Evolutionary conservation across 2,329 filamentous ascomycete genomes (phyloP).

Genomic region (Amylocarpus encephaloides): DNA sequence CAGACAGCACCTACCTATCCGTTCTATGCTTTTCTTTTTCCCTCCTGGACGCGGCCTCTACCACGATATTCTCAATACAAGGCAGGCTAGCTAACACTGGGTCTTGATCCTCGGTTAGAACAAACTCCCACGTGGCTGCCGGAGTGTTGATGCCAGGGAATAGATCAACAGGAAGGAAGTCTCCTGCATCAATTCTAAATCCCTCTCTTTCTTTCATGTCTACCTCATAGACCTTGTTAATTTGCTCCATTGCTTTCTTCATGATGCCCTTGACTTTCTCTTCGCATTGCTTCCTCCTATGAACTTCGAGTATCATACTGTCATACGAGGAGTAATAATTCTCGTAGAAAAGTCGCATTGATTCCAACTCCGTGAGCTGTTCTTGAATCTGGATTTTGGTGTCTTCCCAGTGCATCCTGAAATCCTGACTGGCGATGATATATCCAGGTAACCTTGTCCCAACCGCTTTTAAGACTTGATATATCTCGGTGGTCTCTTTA

Average conservation of each 20-base stretch:
- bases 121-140: constrained; percentile 27
- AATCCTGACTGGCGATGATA: constrained; percentile 57
- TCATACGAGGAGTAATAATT: constrained; percentile 81
- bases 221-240: constrained; percentile 66
- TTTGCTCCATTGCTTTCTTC: constrained; percentile 67
- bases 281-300: constrained; percentile 65
- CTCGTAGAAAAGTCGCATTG: constrained; percentile 76
- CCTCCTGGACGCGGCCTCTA: constrained; percentile 25
- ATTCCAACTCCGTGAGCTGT: constrained; percentile 69
- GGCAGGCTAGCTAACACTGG: constrained; percentile 18
- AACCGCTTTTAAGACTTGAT: constrained; percentile 61
- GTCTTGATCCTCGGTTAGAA: constrained; percentile 12
- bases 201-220: constrained; percentile 68
- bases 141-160: constrained; percentile 68
- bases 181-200: constrained; percentile 77
- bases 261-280: constrained; percentile 68
- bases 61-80: constrained; percentile 18
- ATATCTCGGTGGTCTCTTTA: constrained; percentile 53
- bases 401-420: constrained; percentile 62
- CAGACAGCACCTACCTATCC: constrained; percentile 6
- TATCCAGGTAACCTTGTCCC: constrained; percentile 59
- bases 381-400: constrained; percentile 64
- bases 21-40: constrained; percentile 21
- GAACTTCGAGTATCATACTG: constrained; percentile 75
- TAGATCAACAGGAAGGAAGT: constrained; percentile 80